Conservation (phyloP, 1,284 basidiomycete genomes). For the Crepidotus sp. region DNA sequence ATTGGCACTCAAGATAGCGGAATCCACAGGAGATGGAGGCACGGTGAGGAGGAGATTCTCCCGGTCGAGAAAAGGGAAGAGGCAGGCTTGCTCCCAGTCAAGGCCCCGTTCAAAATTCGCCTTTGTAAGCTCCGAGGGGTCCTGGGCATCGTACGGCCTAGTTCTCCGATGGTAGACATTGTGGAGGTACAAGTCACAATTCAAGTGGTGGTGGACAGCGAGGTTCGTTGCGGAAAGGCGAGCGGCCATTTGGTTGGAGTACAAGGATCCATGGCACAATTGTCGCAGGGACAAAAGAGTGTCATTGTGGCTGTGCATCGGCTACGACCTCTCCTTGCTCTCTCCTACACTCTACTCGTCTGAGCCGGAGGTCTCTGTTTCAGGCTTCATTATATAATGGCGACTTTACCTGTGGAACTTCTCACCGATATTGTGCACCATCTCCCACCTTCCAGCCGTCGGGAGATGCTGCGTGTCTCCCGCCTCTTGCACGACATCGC, state of each 20-base stretch:
- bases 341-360: too few relatives aligned
- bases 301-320: too few relatives aligned
- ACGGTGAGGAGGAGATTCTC: constrained; percentile 34
- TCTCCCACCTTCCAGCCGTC: constrained; percentile 10
- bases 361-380: too few relatives aligned
- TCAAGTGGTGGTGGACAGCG: constrained; percentile 35
- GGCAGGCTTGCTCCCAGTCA: constrained; percentile 37
- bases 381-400: too few relatives aligned
- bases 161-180: constrained; percentile 29
- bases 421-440: constrained; percentile 19
- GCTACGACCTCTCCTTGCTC: too few relatives aligned
- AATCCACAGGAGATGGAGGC: constrained; percentile 27
- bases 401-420: constrained; percentile 20
- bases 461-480: constrained; percentile 10
- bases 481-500: constrained; percentile 21
- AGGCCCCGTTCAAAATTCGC: constrained; percentile 37
- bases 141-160: constrained; percentile 5
- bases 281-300: neutral
- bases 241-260: neutral
- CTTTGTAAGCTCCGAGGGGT: constrained; percentile 26
- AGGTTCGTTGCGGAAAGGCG: constrained; percentile 38
- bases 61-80: constrained; percentile 39
- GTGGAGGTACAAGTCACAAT: constrained; percentile 40
- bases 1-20: constrained; percentile 29
- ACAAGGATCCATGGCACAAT: neutral